phyloP scores from a whole-genome alignment of 2,329 filamentous ascomycete species.

The Sporothrix schenckii region DNA sequence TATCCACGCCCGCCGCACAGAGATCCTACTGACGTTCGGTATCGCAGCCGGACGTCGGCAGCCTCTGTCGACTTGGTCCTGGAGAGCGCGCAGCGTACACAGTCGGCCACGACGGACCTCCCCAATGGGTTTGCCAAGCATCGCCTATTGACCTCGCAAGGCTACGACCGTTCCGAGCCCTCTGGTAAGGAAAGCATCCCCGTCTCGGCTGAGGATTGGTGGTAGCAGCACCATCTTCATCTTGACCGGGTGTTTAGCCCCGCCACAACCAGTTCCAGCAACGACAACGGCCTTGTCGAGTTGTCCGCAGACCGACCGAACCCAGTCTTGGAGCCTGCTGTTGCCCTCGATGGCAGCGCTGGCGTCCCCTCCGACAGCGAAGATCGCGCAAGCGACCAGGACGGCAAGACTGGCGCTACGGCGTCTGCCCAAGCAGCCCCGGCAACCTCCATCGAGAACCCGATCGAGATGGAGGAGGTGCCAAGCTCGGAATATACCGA shows the following conservation, averaged over 20 bases:
- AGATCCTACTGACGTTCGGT: constrained; percentile 11
- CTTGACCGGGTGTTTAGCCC: constrained; percentile 13
- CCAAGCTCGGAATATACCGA: constrained; percentile 21
- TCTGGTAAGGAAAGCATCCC: constrained; percentile 18
- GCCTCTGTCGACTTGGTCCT: neutral
- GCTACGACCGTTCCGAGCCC: neutral
- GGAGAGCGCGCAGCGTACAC: neutral
- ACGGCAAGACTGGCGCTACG: constrained; percentile 10
- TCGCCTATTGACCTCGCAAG: neutral
- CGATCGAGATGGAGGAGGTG: neutral
- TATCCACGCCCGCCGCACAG: neutral
- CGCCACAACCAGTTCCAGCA: constrained; percentile 15
- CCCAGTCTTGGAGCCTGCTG: constrained; percentile 10
- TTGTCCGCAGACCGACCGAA: neutral
- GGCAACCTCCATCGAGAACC: constrained; percentile 1
- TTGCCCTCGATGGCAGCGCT: neutral
- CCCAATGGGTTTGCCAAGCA: neutral
- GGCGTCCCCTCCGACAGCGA: constrained; percentile 4
- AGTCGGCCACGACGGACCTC: neutral
- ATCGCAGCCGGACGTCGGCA: neutral
- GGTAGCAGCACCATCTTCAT: constrained; percentile 18
- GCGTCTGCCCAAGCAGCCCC: neutral
- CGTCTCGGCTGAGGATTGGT: neutral
- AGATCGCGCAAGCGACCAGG: constrained; percentile 20
- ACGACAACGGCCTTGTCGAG: neutral